Evolutionary conservation across 331 rosid genomes (phyloP), one percentile per base, ranked within the genome.

Genomic region (Malus hybrid): DNA sequence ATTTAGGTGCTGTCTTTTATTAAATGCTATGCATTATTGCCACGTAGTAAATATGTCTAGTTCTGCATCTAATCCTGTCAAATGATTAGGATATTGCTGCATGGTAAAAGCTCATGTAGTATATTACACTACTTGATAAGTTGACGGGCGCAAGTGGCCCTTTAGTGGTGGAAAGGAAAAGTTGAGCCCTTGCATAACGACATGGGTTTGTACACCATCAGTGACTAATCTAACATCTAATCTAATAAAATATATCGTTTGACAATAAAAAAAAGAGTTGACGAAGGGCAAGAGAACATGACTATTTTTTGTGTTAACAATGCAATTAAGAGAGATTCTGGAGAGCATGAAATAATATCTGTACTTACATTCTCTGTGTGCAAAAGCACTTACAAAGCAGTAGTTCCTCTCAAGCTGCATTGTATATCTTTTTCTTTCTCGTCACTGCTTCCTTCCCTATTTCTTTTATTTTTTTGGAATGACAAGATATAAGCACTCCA

Each of bases 1-100:
- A 24, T 29, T 72, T 82, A 36, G 57, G 36, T 73, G 56, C 46
- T 67, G 36, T 11, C 31, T 76, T 59, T 32, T 73, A 24, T 6
- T 18, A 59, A 5, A 73, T 59, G 67, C 44, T 33, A 11, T 75
- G 55, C 70, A 66, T 65, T 5, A 14, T 22, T 15, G 20, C 24
- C 42, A 28, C 62, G 60, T 39, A 18, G 42, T 3, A 5, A 29
- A 6, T 48, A 42, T 32, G n/a, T 52, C 32, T 28, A 29, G 15
- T 74, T 74, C 48, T 64, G 28, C 13, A 4, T 20, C 70, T 44
- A 42, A 48, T 64, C 36, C 64, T 52, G 24, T 52, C 65, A 27
- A 66, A 46, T 12, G 10, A 34, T 74, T 63, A 50, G 36, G 20
- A 22, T 36, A 36, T 36, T 62, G 67, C n/a, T 28, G 31, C 42